phyloP scores from a whole-genome alignment of 176 grass and related monocot species.

The Otatea glauca region DNA sequence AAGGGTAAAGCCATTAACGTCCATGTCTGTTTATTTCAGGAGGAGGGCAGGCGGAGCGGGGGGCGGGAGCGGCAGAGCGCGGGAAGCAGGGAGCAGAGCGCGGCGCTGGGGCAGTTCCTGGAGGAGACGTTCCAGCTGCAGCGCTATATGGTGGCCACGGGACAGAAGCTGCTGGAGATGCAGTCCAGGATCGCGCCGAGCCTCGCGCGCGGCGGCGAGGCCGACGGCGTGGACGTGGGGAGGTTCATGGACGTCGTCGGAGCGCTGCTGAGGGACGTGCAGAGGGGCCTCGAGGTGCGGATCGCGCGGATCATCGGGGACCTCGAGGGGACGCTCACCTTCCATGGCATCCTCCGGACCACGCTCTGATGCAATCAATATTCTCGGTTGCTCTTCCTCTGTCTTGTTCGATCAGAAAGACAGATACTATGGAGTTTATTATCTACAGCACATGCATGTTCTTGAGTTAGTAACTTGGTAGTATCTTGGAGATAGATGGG shows the following conservation, averaged over 20 bases:
- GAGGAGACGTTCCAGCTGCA: constrained; percentile 91
- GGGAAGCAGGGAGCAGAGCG: constrained; percentile 40
- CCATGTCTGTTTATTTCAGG: constrained; percentile 22
- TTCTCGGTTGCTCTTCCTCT: neutral
- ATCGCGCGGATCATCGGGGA: constrained; percentile 81
- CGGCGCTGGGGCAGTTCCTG: constrained; percentile 55
- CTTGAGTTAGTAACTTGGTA: neutral
- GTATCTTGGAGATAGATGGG: neutral
- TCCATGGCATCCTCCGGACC: constrained; percentile 72
- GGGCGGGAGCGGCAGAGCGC: constrained; percentile 44
- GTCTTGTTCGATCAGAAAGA: neutral
- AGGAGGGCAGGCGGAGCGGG: constrained; percentile 57
- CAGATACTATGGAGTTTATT: neutral
- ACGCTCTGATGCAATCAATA: constrained; percentile 19
- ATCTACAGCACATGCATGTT: constrained; percentile 19
- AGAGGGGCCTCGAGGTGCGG: constrained; percentile 76
- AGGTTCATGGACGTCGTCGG: constrained; percentile 71
- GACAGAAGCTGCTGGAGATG: constrained; percentile 83
- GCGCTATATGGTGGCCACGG: constrained; percentile 78
- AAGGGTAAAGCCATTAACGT: neutral
- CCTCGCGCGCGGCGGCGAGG: constrained; percentile 25
- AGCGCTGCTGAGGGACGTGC: constrained; percentile 73
- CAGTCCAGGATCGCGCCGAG: constrained; percentile 57
- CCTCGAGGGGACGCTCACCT: constrained; percentile 81
- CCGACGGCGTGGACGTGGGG: constrained; percentile 54